Evolutionary conservation across 306 rosid genomes (phyloP).

Genomic region (Lathyrus tuberosus): DNA sequence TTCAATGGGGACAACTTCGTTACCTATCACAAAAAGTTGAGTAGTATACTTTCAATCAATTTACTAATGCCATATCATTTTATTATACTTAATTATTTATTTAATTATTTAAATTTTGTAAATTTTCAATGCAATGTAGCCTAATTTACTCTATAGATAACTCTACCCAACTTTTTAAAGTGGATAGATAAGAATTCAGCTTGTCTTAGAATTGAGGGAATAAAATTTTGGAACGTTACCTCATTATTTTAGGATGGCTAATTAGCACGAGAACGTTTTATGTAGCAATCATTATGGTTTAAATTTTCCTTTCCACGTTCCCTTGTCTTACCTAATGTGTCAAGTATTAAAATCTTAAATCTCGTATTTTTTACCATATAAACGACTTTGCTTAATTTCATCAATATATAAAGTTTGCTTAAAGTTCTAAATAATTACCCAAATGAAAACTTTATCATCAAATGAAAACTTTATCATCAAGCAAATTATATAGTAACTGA

Average conservation of each 20-base stretch:
- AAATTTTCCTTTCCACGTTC: conserved; percentile 43
- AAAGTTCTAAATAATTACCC: conserved; percentile 37
- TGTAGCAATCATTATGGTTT: conserved; percentile 47
- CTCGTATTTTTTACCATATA: background rate
- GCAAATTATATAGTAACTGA: conserved; percentile 34
- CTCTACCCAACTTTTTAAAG: too few relatives aligned
- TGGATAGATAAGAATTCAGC: too few relatives aligned
- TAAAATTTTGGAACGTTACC: background rate
- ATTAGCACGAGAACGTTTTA: conserved; percentile 28
- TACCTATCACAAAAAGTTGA: too few relatives aligned
- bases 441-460: conserved; percentile 27
- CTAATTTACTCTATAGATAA: too few relatives aligned
- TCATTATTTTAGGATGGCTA: background rate
- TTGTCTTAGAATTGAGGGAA: too few relatives aligned
- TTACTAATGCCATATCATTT: too few relatives aligned
- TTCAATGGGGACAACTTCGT: too few relatives aligned
- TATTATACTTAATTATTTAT: too few relatives aligned
- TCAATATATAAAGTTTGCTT: background rate
- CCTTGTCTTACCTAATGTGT: conserved; percentile 38
- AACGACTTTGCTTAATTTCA: background rate
- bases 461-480: conserved; percentile 32
- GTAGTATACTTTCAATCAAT: too few relatives aligned
- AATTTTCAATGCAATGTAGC: too few relatives aligned
- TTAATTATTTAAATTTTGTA: too few relatives aligned
- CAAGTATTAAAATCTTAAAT: background rate